Evolutionary conservation across 2,329 filamentous ascomycete genomes (phyloP).

Genomic region (Waltergamsia citrina): DNA sequence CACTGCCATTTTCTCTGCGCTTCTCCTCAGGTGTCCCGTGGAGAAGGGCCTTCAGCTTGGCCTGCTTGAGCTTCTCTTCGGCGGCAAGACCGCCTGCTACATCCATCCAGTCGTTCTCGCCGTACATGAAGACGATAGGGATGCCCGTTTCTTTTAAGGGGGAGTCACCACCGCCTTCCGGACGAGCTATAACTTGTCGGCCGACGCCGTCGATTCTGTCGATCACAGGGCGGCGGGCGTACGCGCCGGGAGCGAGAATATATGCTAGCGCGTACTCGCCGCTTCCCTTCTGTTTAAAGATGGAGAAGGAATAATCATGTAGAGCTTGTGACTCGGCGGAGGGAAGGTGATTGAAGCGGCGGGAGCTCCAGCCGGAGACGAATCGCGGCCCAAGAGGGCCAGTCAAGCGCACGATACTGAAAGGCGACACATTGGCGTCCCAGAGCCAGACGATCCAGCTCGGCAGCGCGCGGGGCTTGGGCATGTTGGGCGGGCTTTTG

Average conservation of each 20-base stretch:
- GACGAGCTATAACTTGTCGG: conserved; percentile 45
- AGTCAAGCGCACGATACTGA: conserved; percentile 78
- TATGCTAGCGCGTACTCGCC: conserved; percentile 92
- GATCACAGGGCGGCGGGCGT: conserved; percentile 80
- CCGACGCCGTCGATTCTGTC: conserved; percentile 80
- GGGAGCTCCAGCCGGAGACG: conserved; percentile 89
- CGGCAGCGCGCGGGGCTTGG: conserved; percentile 54
- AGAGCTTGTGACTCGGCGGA: conserved; percentile 70
- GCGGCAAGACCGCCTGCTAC: conserved; percentile 75
- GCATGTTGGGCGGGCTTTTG: conserved; percentile 16
- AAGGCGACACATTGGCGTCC: conserved; percentile 95
- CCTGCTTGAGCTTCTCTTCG: conserved; percentile 66
- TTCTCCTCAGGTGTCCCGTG: conserved; percentile 59
- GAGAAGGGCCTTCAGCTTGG: conserved; percentile 49
- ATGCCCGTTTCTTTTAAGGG: conserved; percentile 51
- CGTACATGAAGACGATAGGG: conserved; percentile 90
- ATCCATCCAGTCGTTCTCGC: conserved; percentile 99
- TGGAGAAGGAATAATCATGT: conserved; percentile 87
- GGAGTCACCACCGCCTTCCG: conserved; percentile 12
- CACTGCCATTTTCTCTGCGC: conserved; percentile 64
- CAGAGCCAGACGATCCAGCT: conserved; percentile 89
- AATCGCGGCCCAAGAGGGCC: conserved; percentile 86
- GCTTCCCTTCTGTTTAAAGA: conserved; percentile 86
- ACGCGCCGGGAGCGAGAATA: conserved; percentile 86
- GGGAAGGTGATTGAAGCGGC: conserved; percentile 85